Conservation (phyloP, 1,139 yeast genomes). For the Wickerhamiella infanticola region DNA sequence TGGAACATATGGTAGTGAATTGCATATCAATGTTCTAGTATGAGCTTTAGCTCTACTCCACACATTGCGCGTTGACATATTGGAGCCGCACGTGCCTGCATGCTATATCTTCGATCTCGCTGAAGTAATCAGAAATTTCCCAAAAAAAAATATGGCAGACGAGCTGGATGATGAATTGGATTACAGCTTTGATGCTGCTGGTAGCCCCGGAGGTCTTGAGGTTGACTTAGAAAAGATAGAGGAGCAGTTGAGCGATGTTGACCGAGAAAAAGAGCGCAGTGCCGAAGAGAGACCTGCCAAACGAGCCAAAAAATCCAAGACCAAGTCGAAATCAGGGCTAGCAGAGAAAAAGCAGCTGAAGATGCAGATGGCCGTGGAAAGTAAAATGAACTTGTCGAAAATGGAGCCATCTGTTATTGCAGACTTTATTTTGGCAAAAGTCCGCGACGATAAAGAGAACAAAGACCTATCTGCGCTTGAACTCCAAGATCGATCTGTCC, state of each 20-base stretch:
- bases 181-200: slow-evolving; percentile 32
- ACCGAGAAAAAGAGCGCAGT: slow-evolving; percentile 11
- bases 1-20: neutral
- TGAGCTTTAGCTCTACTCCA: neutral
- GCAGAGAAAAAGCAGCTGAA: slow-evolving; percentile 32
- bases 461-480: slow-evolving; percentile 49
- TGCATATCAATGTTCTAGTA: neutral
- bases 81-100: too few relatives aligned
- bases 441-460: slow-evolving; percentile 30
- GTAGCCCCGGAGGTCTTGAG: slow-evolving; percentile 14
- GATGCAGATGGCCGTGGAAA: slow-evolving; percentile 41
- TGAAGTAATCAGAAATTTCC: neutral
- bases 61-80: too few relatives aligned
- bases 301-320: slow-evolving; percentile 10
- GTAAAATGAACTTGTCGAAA: slow-evolving; percentile 35
- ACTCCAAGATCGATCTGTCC: slow-evolving; percentile 39
- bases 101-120: neutral
- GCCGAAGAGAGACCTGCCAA: slow-evolving; percentile 11
- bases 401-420: slow-evolving; percentile 42
- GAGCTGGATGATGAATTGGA: slow-evolving; percentile 57
- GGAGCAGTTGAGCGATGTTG: slow-evolving; percentile 24
- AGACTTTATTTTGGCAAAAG: slow-evolving; percentile 40
- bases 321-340: slow-evolving; percentile 13
- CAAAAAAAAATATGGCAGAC: slow-evolving; percentile 26
- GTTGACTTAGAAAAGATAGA: slow-evolving; percentile 17